A percentile compares a stretch with the other conserved stretches of the same genome.
phyloP scores from a whole-genome alignment of 2,329 filamentous ascomycete genomes.

The Aspergillus versicolor region DNA sequence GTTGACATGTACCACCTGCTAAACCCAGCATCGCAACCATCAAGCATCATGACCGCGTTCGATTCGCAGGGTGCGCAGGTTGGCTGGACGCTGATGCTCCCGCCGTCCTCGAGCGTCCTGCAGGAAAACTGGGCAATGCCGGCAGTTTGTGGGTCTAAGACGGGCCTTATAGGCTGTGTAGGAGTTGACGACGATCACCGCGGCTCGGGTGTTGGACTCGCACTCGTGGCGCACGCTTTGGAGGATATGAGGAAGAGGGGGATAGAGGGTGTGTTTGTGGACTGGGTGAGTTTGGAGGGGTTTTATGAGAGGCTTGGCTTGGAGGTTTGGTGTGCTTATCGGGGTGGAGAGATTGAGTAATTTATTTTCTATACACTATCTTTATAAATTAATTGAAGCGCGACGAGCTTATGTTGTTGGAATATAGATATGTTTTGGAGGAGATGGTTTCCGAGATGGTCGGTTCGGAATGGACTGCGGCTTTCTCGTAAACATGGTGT shows the following conservation, averaged over 20 bases:
- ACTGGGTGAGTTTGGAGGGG: constrained; percentile 44
- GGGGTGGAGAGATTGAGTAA: constrained; percentile 26
- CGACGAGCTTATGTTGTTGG: neutral
- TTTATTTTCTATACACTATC: neutral
- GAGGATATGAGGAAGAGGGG: constrained; percentile 44
- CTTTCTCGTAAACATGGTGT: neutral
- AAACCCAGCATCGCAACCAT: constrained; percentile 35
- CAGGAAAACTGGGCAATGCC: constrained; percentile 42
- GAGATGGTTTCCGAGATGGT: neutral
- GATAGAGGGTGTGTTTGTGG: constrained; percentile 45
- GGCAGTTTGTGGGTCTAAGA: constrained; percentile 39
- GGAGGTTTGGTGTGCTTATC: constrained; percentile 41
- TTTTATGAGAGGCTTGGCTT: constrained; percentile 49
- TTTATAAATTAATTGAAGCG: neutral
- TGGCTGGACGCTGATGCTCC: constrained; percentile 49
- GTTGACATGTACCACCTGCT: constrained; percentile 40
- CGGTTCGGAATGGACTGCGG: too few relatives aligned
- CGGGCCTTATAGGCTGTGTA: constrained; percentile 47
- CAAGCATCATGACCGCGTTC: constrained; percentile 45
- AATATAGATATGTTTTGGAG: neutral
- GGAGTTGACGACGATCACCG: constrained; percentile 42
- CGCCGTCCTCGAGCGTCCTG: constrained; percentile 30
- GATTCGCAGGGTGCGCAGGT: constrained; percentile 39
- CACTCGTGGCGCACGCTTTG: constrained; percentile 44
- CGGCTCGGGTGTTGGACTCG: constrained; percentile 42